These are phyloP conservation scores for Diaporthe helianthi DNA, from an alignment of 2,329 filamentous ascomycete genomes.

Conservation along the genomic window DNA sequence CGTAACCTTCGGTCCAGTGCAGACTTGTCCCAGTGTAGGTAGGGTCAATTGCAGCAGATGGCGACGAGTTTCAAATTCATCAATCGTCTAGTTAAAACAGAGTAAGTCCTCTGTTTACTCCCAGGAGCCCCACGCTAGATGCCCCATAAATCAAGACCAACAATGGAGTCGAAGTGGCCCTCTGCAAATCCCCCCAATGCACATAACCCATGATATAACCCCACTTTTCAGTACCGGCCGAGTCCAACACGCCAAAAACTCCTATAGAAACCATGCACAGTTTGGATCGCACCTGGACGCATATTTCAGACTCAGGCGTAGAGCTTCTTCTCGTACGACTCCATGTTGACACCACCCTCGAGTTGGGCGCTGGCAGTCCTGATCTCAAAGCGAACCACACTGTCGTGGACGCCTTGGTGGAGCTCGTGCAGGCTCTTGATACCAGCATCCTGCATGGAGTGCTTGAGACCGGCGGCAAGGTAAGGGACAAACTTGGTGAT, in stretches of 20 bases:
- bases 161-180: conserved; percentile 4
- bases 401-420: conserved; percentile 75
- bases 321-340: conserved; percentile 99
- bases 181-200: conserved; percentile 7
- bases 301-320: conserved; percentile 70
- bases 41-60: not conserved
- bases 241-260: conserved; percentile 28
- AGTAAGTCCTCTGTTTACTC: not conserved
- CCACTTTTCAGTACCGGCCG: conserved; percentile 27
- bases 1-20: not conserved
- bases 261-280: conserved; percentile 27
- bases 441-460: conserved; percentile 96
- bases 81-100: not conserved
- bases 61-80: not conserved
- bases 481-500: conserved; percentile 97
- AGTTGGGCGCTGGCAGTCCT: conserved; percentile 93
- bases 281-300: not conserved
- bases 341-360: conserved; percentile 97
- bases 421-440: conserved; percentile 80
- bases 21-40: no score
- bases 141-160: conserved; percentile 18
- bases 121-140: conserved; percentile 3
- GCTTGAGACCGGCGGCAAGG: conserved; percentile 92
- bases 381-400: conserved; percentile 89
- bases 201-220: conserved; percentile 28